Evolutionary conservation across 2,329 filamentous ascomycete species (phyloP).

Genomic region (Penicillium rolfsii): DNA sequence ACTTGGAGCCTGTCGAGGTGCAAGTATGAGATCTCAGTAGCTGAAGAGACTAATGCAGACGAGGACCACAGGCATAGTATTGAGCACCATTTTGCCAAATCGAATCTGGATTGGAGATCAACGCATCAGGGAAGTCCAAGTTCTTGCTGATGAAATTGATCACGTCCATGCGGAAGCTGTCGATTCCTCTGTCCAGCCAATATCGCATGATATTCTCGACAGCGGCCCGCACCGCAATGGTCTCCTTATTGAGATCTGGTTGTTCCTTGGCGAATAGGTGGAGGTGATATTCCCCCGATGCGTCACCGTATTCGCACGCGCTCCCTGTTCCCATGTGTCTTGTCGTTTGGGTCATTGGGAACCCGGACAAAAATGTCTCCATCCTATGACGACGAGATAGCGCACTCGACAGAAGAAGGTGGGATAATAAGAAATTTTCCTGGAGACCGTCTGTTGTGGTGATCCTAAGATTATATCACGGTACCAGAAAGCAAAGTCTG

Average conservation of each 20-base stretch:
- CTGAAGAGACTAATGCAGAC: slow-evolving; percentile 43
- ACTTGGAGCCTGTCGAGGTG: neutral
- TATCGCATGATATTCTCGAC: slow-evolving; percentile 72
- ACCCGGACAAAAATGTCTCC: neutral
- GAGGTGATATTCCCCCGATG: slow-evolving; percentile 70
- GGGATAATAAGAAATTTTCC: neutral
- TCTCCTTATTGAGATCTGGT: slow-evolving; percentile 83
- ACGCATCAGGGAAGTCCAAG: slow-evolving; percentile 51
- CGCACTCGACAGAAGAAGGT: neutral
- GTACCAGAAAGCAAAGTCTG: too few relatives aligned
- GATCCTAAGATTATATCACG: neutral
- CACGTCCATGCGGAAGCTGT: slow-evolving; percentile 68
- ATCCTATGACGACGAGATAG: neutral
- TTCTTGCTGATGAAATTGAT: slow-evolving; percentile 70
- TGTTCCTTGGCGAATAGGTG: slow-evolving; percentile 72
- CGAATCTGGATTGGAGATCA: slow-evolving; percentile 47
- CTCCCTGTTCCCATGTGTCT: slow-evolving; percentile 5
- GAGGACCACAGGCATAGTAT: slow-evolving; percentile 33
- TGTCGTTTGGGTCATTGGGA: neutral
- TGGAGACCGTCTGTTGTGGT: neutral
- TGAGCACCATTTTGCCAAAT: slow-evolving; percentile 1
- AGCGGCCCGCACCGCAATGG: slow-evolving; percentile 63
- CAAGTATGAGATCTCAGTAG: neutral
- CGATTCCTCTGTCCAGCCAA: slow-evolving; percentile 71
- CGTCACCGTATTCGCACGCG: slow-evolving; percentile 63